phyloP scores from a whole-genome alignment of 2,329 filamentous ascomycete genomes.

The Fonsecaea pedrosoi region DNA sequence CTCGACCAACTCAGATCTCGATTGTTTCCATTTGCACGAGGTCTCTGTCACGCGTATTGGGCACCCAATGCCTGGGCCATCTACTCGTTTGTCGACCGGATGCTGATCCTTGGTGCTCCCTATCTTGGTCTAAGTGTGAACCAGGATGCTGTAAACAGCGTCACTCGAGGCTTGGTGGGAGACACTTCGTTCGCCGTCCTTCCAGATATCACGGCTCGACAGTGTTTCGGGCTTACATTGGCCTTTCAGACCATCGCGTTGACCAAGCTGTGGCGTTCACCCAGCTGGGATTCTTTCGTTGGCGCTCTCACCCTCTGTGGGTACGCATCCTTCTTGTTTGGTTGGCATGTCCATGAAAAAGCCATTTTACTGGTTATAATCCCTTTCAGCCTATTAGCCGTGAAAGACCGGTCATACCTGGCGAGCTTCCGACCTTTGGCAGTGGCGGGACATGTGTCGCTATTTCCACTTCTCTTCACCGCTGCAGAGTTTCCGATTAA shows the following conservation, averaged over 20 bases:
- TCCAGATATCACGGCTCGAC: conserved; percentile 79
- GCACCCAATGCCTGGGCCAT: conserved; percentile 96
- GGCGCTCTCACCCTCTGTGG: conserved; percentile 90
- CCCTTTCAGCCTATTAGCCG: conserved; percentile 89
- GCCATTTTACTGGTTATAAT: conserved; percentile 93
- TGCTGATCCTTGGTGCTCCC: conserved; percentile 84
- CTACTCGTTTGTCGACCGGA: conserved; percentile 87
- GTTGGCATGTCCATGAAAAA: conserved; percentile 99
- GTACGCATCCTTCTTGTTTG: conserved; percentile 95
- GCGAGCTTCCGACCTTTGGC: conserved; percentile 90
- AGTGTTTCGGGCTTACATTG: conserved; percentile 83
- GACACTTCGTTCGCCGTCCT: conserved; percentile 94
- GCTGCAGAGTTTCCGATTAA: conserved; percentile 93
- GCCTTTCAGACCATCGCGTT: conserved; percentile 80
- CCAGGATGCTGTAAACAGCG: conserved; percentile 77
- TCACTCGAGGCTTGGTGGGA: conserved; percentile 90
- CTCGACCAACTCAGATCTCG: conserved; percentile 81
- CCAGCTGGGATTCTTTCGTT: conserved; percentile 88
- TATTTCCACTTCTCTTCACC: conserved; percentile 93
- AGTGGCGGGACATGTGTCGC: conserved; percentile 90
- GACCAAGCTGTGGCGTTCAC: conserved; percentile 78
- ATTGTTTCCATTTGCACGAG: conserved; percentile 91
- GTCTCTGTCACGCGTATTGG: conserved; percentile 97
- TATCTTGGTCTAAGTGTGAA: conserved; percentile 77
- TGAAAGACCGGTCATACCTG: conserved; percentile 87